Evolutionary conservation across 805 yeast genomes (phyloP).

Genomic region (Metschnikowia sp.): DNA sequence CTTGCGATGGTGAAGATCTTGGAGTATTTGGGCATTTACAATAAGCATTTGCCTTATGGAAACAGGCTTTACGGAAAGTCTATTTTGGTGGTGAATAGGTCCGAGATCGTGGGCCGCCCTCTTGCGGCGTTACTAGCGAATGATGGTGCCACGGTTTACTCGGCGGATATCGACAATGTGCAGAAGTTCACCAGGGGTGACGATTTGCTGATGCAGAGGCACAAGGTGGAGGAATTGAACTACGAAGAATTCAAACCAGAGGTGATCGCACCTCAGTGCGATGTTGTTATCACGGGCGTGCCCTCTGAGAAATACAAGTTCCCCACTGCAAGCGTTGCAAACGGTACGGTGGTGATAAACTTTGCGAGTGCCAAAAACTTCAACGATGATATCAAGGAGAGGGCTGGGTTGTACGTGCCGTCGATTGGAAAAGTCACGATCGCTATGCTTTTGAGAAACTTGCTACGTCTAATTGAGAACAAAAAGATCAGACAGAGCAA

Average conservation of each 20-base stretch:
- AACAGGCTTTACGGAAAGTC: conserved; percentile 92
- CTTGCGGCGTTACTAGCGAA: conserved; percentile 93
- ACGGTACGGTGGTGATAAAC: conserved; percentile 89
- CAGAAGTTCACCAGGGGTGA: conserved; percentile 95
- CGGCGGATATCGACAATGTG: conserved; percentile 82
- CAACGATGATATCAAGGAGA: conserved; percentile 72
- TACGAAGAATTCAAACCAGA: conserved; percentile 53
- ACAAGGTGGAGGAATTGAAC: conserved; percentile 60
- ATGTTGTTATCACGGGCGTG: conserved; percentile 94
- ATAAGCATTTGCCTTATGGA: conserved; percentile 77
- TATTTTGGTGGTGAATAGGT: conserved; percentile 83
- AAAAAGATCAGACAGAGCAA: conserved; percentile 27
- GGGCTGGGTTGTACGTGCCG: conserved; percentile 91
- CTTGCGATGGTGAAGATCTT: conserved; percentile 89
- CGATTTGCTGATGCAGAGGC: conserved; percentile 76
- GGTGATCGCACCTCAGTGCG: conserved; percentile 69
- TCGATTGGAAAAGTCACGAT: conserved; percentile 96
- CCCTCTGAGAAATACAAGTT: conserved; percentile 82
- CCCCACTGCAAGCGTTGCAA: conserved; percentile 72
- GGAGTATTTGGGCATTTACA: conserved; percentile 87
- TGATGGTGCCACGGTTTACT: conserved; percentile 95
- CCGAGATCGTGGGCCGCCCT: conserved; percentile 97
- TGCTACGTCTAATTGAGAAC: conserved; percentile 78
- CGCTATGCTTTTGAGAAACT: conserved; percentile 86
- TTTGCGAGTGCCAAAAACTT: conserved; percentile 89